phyloP scores from a whole-genome alignment of 2,329 filamentous ascomycete species.

The Didymosphaeria variabile region DNA sequence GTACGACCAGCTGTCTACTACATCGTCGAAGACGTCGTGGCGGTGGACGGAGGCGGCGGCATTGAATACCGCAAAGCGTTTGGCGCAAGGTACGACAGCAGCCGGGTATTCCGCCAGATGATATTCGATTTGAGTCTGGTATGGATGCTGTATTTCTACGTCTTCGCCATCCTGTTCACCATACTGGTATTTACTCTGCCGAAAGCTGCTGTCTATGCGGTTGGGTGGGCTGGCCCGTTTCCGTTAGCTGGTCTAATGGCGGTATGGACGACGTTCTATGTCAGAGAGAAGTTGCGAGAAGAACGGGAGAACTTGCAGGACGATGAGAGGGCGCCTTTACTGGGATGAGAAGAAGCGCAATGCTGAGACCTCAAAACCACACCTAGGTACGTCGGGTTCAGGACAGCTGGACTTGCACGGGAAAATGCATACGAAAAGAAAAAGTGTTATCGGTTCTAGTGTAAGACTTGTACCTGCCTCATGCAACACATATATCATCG shows the following conservation, averaged over 20 bases:
- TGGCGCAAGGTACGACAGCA: neutral
- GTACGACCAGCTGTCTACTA: slow-evolving; percentile 1
- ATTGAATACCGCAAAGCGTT: slow-evolving; percentile 3
- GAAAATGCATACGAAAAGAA: too few species aligned
- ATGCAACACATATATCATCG: neutral
- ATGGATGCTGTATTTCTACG: neutral
- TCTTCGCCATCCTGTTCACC: neutral
- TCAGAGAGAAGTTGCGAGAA: neutral
- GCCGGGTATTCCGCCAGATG: neutral
- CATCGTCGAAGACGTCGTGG: slow-evolving; percentile 2
- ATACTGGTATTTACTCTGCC: neutral
- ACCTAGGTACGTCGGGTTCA: too few species aligned
- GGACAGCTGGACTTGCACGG: too few species aligned
- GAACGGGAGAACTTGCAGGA: neutral
- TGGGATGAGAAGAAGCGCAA: neutral
- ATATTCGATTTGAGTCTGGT: neutral
- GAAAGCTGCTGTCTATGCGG: neutral
- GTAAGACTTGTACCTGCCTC: too few species aligned
- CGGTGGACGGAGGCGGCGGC: neutral
- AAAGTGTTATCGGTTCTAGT: too few species aligned
- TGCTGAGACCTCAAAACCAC: too few species aligned
- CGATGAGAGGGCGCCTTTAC: neutral
- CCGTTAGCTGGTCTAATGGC: neutral
- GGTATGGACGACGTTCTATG: neutral
- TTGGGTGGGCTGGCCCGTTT: slow-evolving; percentile 2